Evolutionary conservation across 805 yeast species (phyloP), one percentile per base, ranked within the genome.

Genomic region (Saccharomycopsis oosterbeekiorum): DNA sequence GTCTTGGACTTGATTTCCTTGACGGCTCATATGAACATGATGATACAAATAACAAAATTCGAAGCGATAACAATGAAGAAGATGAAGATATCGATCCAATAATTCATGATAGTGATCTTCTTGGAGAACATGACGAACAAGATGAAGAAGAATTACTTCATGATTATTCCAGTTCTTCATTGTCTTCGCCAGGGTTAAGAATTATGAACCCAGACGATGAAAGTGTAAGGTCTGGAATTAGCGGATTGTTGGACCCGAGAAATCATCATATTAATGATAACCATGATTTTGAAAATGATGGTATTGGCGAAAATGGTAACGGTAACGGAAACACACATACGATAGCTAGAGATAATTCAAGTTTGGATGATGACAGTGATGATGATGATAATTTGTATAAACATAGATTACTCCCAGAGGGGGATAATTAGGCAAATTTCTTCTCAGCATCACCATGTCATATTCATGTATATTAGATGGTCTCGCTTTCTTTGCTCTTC

Each of bases 141-240:
- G 59, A 59, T 14, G 59, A 59, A 26, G 57, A 42, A 19, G 57
- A 59, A 26, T 29, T 37, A 1, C 40, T 59, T 19, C 14, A 26
- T 6, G 59, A 60, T 54, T 56, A 51, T 19, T 40, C 21, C n/a
- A 42, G 21, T 15, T 43, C 19, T 24, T 14, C 43, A 21, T 34
- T 43, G 14, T 14, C 26, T 4, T 34, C 40, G 9, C 55, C 59
- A 12, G 66, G 65, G 14, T 55, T 64, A 26, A 58, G 66, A 50
- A 56, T 64, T 17, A 60, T 60, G 60, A 64, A 64, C 50, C 66
- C 66, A 2, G 66, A 64, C 47, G 57, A 59, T 26, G 59, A 47
- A n/a, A 62, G 60, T 50, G 42, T 53, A 12, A 58, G 58, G 15
- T 43, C 53, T 37, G 55, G 57, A 10, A 39, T 26, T 4, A 55